Evolutionary conservation across 2,329 filamentous ascomycete species (phyloP).

Genomic region (Colletotrichum plurivorum): DNA sequence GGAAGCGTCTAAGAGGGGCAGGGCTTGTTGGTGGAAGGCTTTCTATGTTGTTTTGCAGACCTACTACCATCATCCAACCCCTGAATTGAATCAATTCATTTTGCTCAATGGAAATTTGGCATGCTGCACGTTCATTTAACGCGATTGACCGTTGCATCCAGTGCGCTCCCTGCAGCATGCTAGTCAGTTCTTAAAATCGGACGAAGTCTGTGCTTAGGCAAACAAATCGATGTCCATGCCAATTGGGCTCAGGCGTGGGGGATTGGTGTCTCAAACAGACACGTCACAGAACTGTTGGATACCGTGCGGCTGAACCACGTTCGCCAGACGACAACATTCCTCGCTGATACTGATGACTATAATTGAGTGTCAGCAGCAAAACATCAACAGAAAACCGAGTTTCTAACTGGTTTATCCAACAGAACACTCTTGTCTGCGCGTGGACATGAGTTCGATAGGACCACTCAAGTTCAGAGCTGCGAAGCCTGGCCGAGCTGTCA

Average conservation of each 20-base stretch:
- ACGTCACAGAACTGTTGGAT: neutral
- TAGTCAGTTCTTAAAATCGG: neutral
- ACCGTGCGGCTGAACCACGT: neutral
- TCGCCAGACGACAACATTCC: neutral
- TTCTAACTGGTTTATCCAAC: neutral
- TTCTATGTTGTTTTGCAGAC: no score
- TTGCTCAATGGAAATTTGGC: no score
- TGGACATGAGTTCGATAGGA: neutral
- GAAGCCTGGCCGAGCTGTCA: conserved; percentile 39
- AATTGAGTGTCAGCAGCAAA: no score
- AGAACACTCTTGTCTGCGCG: neutral
- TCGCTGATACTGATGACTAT: no score
- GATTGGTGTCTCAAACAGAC: conserved; percentile 18
- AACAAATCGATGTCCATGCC: no score
- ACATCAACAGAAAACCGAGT: no score
- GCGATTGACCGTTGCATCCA: no score
- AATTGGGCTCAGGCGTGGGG: conserved; percentile 4
- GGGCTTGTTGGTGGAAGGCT: neutral
- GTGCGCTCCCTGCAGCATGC: no score
- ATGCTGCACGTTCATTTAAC: no score
- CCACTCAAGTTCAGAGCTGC: conserved; percentile 15
- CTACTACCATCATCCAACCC: no score
- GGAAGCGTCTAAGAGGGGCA: neutral
- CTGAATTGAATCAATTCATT: no score
- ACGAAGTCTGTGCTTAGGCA: conserved; percentile 1